Evolutionary conservation across 371 early-diverging fungal genomes (phyloP).

Genomic region (Rhizomucor miehei): DNA sequence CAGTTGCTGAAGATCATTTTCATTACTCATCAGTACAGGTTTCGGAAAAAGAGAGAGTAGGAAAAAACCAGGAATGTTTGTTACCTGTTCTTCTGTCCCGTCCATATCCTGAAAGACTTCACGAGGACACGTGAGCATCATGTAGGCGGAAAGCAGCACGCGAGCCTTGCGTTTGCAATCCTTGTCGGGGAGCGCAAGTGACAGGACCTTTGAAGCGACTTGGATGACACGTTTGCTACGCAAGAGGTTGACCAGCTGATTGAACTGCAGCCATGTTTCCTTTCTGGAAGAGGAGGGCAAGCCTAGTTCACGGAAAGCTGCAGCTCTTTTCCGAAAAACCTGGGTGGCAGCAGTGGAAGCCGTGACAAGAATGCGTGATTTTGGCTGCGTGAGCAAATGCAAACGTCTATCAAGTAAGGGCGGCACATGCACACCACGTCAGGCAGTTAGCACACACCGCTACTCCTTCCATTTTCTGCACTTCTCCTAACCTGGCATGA

Average conservation of each 20-base stretch:
- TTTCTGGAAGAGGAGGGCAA: constrained; percentile 23
- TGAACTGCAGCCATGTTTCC: constrained; percentile 28
- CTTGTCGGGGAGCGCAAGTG: constrained; percentile 27
- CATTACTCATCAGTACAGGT: constrained; percentile 4
- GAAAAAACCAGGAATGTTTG: constrained; percentile 7
- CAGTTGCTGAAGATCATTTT: constrained; percentile 29
- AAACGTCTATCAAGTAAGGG: constrained; percentile 7
- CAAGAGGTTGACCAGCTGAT: constrained; percentile 25
- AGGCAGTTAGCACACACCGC: too few relatives aligned
- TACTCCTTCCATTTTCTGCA: too few relatives aligned
- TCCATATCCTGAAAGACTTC: constrained; percentile 52
- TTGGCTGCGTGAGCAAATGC: constrained; percentile 18
- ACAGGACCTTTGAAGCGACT: constrained; percentile 28
- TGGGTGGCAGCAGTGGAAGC: constrained; percentile 21
- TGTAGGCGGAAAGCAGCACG: constrained; percentile 65
- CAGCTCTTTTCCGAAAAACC: constrained; percentile 15
- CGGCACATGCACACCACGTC: too few relatives aligned
- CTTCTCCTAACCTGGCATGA: constrained; percentile 21
- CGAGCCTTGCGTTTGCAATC: constrained; percentile 48
- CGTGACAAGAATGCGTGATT: constrained; percentile 20
- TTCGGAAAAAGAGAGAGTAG: constrained; percentile 5
- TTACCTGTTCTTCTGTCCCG: constrained; percentile 57
- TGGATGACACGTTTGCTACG: constrained; percentile 31
- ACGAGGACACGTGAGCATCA: constrained; percentile 63
- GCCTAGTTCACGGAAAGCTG: constrained; percentile 22